Evolutionary conservation across 2,329 filamentous ascomycete species (phyloP), one percentile per base, ranked within the genome.

Genomic region (Gremmenia infestans): DNA sequence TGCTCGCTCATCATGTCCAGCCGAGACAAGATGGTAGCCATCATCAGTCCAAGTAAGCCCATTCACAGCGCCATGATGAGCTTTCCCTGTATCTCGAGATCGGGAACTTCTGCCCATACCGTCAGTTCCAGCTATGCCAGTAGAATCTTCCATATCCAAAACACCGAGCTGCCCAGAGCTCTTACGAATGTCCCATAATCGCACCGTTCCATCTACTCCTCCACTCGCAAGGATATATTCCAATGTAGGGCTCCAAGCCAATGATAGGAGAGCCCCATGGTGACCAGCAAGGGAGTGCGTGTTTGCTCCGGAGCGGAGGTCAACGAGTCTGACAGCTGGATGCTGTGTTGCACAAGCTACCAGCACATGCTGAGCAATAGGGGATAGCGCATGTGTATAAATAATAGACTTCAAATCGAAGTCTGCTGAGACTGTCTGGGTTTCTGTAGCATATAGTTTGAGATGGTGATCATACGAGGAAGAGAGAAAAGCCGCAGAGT

Each of bases 321-420:
- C 93, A 5, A 97, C 83, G 6, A 97, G 81, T 15, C 91, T 85
- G 14, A 96, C 88, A 25, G 88, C 81, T 6, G 90, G 89, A 68
- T 94, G 86, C 61, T 95, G 91, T 0, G 91, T 95, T 0, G 89
- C 92, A 66, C 91, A 94, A 9, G 93, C 91, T 9, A 97, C 88
- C 4, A 96, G 80, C 0, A 96, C 78, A 66, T 91, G 80, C 52
- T 82, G 75, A 54, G 90, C 81, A 56, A 92, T 75, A 43, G 86
- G 81, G 0, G 91, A 96, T 25, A 89, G 79, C 0, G 88, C 84
- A 70, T 96, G 91, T 1, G 87, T 85, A 72, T 91, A 90, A 48
- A 90, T 77, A 35, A 86, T 86, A 4, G 82, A 80, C 51, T 81
- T 82, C 23, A 92, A 78, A 57, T 84, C 77, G 65, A 91, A 92